Percentiles rank a stretch among this genome's conserved stretches.
Conservation (phyloP, 495 filamentous ascomycete genomes). For the Xylaria castorea region DNA sequence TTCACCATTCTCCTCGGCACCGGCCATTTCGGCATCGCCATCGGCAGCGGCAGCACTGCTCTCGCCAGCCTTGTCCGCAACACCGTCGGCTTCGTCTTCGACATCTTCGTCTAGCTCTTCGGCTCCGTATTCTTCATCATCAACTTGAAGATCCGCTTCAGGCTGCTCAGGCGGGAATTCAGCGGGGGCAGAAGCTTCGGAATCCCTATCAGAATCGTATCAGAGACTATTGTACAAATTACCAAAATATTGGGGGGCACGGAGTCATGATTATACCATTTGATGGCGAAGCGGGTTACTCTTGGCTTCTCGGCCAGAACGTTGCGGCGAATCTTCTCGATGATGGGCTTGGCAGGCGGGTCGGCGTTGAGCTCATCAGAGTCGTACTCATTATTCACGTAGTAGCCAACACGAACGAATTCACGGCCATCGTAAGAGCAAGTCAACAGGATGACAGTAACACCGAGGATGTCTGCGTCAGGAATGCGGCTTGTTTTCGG, state of each 20-base stretch:
- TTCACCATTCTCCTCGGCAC: constrained; percentile 62
- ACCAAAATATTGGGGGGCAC: constrained; percentile 1
- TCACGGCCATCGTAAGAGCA: constrained; percentile 96
- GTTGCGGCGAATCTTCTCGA: constrained; percentile 89
- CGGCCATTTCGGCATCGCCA: constrained; percentile 86
- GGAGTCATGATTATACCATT: constrained; percentile 70
- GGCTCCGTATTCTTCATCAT: constrained; percentile 88
- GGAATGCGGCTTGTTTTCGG: constrained; percentile 90
- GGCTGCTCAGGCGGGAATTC: constrained; percentile 98
- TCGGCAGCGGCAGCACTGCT: constrained; percentile 53
- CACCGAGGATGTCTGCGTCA: constrained; percentile 90
- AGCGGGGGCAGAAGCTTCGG: constrained; percentile 91
- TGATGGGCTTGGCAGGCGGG: constrained; percentile 87
- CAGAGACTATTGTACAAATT: constrained; percentile 27
- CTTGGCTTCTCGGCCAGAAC: constrained; percentile 96
- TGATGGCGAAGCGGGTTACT: constrained; percentile 98
- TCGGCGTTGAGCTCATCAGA: constrained; percentile 85
- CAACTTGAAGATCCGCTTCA: constrained; percentile 84
- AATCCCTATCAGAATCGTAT: constrained; percentile 69
- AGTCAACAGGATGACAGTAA: constrained; percentile 94
- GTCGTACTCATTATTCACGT: constrained; percentile 98
- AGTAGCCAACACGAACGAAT: constrained; percentile 98
- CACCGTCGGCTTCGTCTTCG: constrained; percentile 55
- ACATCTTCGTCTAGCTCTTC: constrained; percentile 79
- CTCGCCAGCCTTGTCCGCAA: constrained; percentile 48